Base-by-base conservation (phyloP, 2,329 filamentous ascomycete genomes). In the Monosporascus ibericus region DNA sequence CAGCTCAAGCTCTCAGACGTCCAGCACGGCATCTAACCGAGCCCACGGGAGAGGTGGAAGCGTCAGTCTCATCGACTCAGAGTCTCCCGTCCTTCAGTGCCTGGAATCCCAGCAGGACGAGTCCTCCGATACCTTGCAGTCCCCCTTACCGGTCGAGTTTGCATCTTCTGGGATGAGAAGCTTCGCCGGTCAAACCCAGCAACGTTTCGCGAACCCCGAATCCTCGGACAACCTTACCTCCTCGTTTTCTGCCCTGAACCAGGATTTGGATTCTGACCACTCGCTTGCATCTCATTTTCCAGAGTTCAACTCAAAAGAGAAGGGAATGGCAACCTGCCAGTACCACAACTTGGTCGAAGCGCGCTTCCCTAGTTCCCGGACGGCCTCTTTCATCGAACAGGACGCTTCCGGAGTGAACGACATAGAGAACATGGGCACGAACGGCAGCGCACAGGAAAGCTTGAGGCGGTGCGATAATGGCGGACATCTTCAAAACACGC, bases 101-200 rank as follows among this genome's bases (percentile, higher is more conserved):
- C 44, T 58, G 27, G 48, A 49, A 17, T 51, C 57, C 9, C 51
- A 53, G 4, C 50, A 56, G 5, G 53, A 54, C 40, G 55, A 61
- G 0, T 27, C 58, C 1, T 27, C 58, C 18, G 57, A 54, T 27
- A 51, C 49, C 24, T 60, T 62, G 48, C 60, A 64, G n/a, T 63
- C 64, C 8, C 62, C 63, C 14, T 37, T 60, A 20, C 58, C 62
- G 9, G 34, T 61, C 22, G 55, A 62, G 14, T 61, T 58, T 34
- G 46, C 60, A 9, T 55, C 55, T 18, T 17, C 59, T 18, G 57
- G 62, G 5, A 18, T 50, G 3, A 14, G 30, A 14, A 34, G 30
- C 30, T 14, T 34, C 11, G 11, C 9, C 11, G 11, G 5, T 14
- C 30, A 34, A 34, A 4, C 30, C 30, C 30, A 34, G 30, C 55